phyloP scores from a whole-genome alignment of 345 rosid species.

The Eucalyptus cloeziana region DNA sequence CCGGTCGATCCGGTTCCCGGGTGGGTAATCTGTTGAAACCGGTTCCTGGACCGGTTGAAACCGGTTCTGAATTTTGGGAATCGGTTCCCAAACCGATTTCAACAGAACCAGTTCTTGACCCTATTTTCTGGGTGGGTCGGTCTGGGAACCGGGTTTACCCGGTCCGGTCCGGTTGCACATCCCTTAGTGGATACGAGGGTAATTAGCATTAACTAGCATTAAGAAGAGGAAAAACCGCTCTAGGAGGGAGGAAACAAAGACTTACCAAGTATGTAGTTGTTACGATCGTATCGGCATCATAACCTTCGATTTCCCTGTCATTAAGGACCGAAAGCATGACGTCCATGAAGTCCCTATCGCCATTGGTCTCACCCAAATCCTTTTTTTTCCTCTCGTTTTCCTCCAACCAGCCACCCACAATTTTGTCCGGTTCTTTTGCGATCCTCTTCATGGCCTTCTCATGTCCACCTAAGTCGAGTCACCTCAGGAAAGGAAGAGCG shows the following conservation, averaged over 20 bases:
- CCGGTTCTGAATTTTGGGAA: too few relatives aligned
- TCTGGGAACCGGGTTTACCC: fast-evolving
- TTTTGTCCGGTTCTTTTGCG: neutral
- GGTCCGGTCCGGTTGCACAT: too few relatives aligned
- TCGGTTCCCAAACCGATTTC: fast-evolving
- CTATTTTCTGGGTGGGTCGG: fast-evolving
- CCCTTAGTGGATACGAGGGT: neutral
- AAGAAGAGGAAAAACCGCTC: neutral
- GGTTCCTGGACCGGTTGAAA: too few relatives aligned
- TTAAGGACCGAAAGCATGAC: neutral
- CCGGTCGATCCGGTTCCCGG: too few relatives aligned
- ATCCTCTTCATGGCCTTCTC: conserved; percentile 6
- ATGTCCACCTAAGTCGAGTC: conserved; percentile 14
- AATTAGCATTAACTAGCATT: neutral
- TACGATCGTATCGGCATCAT: neutral
- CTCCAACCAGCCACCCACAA: neutral
- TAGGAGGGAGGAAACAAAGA: neutral
- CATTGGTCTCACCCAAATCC: neutral
- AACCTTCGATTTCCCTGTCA: neutral
- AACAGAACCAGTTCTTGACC: fast-evolving
- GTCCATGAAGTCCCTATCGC: conserved; percentile 4
- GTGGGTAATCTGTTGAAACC: too few relatives aligned
- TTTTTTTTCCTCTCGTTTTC: neutral
- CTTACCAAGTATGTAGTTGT: neutral
- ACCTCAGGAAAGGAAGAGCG: conserved; percentile 7